Evolutionary conservation across 2,329 filamentous ascomycete species (phyloP).

Genomic region (Aspergillaceae sp.): DNA sequence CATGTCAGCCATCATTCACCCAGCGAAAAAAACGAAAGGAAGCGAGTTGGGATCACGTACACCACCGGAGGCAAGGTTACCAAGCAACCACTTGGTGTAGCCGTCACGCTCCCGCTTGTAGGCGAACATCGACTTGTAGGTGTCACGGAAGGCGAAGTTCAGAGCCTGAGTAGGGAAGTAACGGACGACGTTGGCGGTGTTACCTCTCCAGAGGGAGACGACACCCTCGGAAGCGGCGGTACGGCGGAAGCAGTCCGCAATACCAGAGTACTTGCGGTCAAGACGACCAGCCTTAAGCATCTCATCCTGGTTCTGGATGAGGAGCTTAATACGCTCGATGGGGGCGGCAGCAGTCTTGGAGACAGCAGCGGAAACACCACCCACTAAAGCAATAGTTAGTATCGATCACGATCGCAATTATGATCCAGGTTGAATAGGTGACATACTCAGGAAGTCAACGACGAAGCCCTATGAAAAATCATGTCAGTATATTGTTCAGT

Average conservation of each 20-base stretch:
- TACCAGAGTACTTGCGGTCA: slow-evolving; percentile 91
- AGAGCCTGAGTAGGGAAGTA: slow-evolving; percentile 99
- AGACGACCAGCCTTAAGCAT: slow-evolving; percentile 99
- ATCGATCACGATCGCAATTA: slow-evolving; percentile 4
- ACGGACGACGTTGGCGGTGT: slow-evolving; percentile 99
- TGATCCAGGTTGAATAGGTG: slow-evolving; percentile 2
- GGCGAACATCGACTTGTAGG: slow-evolving; percentile 99
- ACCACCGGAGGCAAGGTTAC: slow-evolving; percentile 99
- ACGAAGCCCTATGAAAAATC: slow-evolving; percentile 64
- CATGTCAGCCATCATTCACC: slow-evolving; percentile 1
- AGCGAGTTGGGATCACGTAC: slow-evolving; percentile 49
- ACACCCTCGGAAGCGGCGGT: slow-evolving; percentile 87
- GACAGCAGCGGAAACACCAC: slow-evolving; percentile 99
- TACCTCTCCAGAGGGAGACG: slow-evolving; percentile 95
- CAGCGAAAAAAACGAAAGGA: neutral
- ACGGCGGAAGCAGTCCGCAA: slow-evolving; percentile 89
- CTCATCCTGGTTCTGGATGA: slow-evolving; percentile 99
- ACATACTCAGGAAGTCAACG: slow-evolving; percentile 98
- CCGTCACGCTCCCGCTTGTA: slow-evolving; percentile 99
- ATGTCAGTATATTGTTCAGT: slow-evolving; percentile 19
- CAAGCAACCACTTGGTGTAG: slow-evolving; percentile 97
- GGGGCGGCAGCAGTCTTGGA: slow-evolving; percentile 99
- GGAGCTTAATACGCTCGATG: slow-evolving; percentile 99
- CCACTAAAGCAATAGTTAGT: slow-evolving; percentile 65
- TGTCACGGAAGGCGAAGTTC: slow-evolving; percentile 99